These are phyloP conservation scores for Jatropha curcas DNA, from an alignment of 345 rosid species.

Conservation along the genomic window DNA sequence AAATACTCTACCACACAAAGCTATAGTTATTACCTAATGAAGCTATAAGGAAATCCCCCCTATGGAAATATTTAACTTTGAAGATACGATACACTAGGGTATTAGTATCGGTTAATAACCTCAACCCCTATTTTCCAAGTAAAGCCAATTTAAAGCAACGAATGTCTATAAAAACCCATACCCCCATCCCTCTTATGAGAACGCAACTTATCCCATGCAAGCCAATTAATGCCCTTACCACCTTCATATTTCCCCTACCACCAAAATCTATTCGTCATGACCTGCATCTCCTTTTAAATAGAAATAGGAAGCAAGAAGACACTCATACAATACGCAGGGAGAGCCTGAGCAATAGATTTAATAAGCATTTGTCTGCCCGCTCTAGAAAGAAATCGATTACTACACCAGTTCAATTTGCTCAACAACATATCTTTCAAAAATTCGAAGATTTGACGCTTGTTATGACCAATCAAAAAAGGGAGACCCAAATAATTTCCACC, in stretches of 20 bases:
- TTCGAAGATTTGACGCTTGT: not conserved
- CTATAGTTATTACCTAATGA: no score
- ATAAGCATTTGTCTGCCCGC: not conserved
- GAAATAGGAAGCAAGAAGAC: not conserved
- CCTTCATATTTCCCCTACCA: not conserved
- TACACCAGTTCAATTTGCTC: not conserved
- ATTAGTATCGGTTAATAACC: no score
- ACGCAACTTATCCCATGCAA: not conserved
- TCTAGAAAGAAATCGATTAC: not conserved
- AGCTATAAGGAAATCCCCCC: no score
- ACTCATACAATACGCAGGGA: not conserved
- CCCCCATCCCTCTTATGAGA: not conserved
- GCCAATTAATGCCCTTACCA: not conserved
- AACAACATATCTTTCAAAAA: not conserved
- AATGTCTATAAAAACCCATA: not conserved
- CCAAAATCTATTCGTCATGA: not conserved
- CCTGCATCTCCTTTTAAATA: not conserved
- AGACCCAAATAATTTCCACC: not conserved
- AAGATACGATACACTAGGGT: no score
- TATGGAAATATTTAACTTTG: no score
- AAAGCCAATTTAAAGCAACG: not conserved
- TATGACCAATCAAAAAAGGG: not conserved
- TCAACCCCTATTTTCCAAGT: not conserved
- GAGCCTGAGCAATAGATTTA: not conserved
- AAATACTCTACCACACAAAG: no score